Conservation (phyloP, 257 asterid genomes). For the Solanum pennellii region DNA sequence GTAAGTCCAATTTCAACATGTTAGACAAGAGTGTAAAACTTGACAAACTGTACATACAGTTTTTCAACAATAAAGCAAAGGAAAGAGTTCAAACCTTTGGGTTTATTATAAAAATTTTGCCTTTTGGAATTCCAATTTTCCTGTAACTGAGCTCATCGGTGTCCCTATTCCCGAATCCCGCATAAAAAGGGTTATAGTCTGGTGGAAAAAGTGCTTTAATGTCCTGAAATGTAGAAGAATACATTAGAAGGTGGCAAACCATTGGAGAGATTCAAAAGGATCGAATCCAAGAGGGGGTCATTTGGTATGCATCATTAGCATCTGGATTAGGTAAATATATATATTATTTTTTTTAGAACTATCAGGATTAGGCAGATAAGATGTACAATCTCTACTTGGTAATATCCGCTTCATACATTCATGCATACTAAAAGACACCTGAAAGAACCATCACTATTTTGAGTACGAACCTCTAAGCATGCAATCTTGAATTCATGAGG, state of each 20-base stretch:
- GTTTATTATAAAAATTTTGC: conserved; percentile 90
- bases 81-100: conserved; percentile 53
- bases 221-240: conserved; percentile 42
- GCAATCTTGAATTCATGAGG: conserved; percentile 99
- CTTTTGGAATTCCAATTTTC: conserved; percentile 96
- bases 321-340: too few relatives aligned
- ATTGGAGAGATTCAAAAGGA: not conserved
- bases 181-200: conserved; percentile 91
- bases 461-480: conserved; percentile 80
- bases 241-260: not conserved
- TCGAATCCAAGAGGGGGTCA: not conserved
- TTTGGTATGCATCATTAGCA: not conserved
- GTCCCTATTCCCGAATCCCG: conserved; percentile 98
- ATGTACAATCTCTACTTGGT: not conserved
- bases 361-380: not conserved
- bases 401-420: not conserved
- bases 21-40: not conserved
- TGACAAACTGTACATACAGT: not conserved
- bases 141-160: conserved; percentile 98
- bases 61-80: not conserved
- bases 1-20: not conserved
- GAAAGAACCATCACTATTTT: not conserved
- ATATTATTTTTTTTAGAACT: not conserved
- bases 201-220: conserved; percentile 95
- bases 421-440: not conserved